phyloP scores from a whole-genome alignment of 2,329 filamentous ascomycete species.

The Calonectria pauciramosa region DNA sequence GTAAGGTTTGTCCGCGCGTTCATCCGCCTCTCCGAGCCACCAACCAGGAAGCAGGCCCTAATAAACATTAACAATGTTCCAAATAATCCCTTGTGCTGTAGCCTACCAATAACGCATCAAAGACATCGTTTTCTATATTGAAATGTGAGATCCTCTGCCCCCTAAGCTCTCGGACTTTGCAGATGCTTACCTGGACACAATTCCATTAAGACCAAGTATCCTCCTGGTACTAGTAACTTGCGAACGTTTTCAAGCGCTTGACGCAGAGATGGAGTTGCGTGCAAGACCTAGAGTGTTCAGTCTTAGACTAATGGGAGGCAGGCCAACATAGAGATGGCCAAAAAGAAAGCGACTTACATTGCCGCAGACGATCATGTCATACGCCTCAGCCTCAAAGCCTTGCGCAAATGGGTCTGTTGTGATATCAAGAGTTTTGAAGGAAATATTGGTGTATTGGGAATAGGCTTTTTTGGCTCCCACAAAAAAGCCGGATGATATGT shows the following conservation, averaged over 20 bases:
- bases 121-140: background rate
- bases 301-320: background rate
- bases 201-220: background rate
- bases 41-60: background rate
- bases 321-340: background rate
- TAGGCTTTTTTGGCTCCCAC: background rate
- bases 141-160: too few relatives aligned
- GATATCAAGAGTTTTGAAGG: background rate
- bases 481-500: conserved; percentile 1
- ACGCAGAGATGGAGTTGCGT: background rate
- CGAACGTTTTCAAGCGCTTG: background rate
- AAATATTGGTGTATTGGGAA: background rate
- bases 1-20: background rate
- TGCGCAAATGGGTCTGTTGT: background rate
- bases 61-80: background rate
- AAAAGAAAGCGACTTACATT: background rate
- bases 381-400: background rate
- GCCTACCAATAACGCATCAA: background rate
- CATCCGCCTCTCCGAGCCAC: background rate
- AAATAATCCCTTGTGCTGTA: too few relatives aligned
- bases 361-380: background rate
- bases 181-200: background rate
- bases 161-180: background rate
- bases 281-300: background rate
- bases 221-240: background rate